phyloP scores from a whole-genome alignment of 208 protist genomes.

The Acanthamoeba triangularis region DNA sequence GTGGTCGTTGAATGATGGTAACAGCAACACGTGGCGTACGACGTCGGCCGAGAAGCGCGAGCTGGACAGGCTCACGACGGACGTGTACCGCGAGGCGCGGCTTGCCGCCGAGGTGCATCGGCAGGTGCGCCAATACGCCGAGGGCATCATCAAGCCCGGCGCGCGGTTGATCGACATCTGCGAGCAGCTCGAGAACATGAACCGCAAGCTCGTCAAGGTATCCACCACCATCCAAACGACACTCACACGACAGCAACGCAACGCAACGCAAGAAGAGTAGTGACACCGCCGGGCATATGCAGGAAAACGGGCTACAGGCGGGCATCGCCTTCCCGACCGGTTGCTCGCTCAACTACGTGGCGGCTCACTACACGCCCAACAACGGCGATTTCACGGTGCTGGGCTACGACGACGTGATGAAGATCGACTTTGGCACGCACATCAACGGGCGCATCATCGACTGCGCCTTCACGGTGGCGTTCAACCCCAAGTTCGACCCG shows the following conservation, averaged over 20 bases:
- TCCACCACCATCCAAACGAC: not conserved
- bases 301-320: conserved; percentile 75
- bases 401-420: conserved; percentile 97
- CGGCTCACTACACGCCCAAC: conserved; percentile 99
- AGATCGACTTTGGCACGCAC: conserved; percentile 99
- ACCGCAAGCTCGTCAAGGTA: conserved; percentile 61
- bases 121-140: conserved; percentile 77
- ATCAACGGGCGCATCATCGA: conserved; percentile 98
- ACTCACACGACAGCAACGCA: not conserved
- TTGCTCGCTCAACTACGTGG: conserved; percentile 97
- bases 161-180: conserved; percentile 85
- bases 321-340: conserved; percentile 91
- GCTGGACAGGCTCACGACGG: conserved; percentile 91
- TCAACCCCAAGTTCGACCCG: conserved; percentile 97
- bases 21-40: conserved; percentile 94
- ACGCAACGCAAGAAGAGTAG: not conserved
- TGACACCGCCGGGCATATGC: not conserved
- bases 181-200: conserved; percentile 82
- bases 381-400: conserved; percentile 97
- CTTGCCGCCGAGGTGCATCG: conserved; percentile 89
- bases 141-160: conserved; percentile 77
- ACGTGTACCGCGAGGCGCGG: conserved; percentile 92
- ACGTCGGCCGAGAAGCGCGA: conserved; percentile 96
- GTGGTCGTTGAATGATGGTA: not conserved
- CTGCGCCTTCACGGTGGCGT: conserved; percentile 98